Conservation (phyloP, 2,329 filamentous ascomycete genomes). For the Ophiostoma fasciatum region DNA sequence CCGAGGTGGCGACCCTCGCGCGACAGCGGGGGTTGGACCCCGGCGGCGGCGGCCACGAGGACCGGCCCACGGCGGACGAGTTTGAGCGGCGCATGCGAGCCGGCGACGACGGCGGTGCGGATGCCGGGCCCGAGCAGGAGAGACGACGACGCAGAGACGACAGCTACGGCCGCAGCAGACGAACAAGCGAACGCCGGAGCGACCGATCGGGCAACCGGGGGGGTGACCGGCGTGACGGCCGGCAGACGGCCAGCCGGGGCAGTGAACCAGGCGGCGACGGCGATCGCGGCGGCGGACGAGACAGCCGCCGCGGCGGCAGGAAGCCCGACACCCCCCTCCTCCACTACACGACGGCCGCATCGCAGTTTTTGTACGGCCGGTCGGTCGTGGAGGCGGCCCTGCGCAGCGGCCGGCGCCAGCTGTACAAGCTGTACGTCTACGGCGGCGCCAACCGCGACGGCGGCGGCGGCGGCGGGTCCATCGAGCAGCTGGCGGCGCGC, state of each 20-base stretch:
- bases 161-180: no score
- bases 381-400: slow-evolving; percentile 66
- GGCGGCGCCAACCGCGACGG: slow-evolving; percentile 39
- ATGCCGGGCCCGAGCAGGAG: no score
- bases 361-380: slow-evolving; percentile 79
- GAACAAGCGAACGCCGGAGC: no score
- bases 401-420: slow-evolving; percentile 45
- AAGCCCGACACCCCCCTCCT: slow-evolving; percentile 11
- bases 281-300: no score
- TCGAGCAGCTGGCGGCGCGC: slow-evolving; percentile 31
- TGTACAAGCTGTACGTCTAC: slow-evolving; percentile 77
- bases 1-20: slow-evolving; percentile 16
- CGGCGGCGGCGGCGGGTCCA: slow-evolving; percentile 22
- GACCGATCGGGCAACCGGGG: neutral
- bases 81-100: no score
- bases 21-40: neutral
- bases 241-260: neutral
- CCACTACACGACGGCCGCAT: slow-evolving; percentile 65
- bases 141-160: no score
- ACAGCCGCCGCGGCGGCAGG: neutral
- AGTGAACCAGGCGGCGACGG: no score
- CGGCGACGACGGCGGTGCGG: no score
- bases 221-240: no score
- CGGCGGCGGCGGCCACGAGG: neutral
- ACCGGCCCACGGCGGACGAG: neutral